Conservation (phyloP, 768 basidiomycete species). For the Mycena vulgaris region DNA sequence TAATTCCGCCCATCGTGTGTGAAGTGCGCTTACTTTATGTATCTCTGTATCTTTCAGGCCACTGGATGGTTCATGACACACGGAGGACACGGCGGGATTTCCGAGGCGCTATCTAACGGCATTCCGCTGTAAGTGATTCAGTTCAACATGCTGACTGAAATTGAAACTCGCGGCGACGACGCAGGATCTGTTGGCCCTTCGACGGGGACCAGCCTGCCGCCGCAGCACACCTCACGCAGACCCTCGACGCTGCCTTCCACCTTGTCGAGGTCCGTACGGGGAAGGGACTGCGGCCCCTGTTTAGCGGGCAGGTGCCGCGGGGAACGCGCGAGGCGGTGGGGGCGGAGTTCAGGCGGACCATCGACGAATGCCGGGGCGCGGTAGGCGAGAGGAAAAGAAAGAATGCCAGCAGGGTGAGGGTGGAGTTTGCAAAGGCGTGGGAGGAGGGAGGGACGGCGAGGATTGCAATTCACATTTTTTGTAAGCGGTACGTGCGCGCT, state of each 20-base stretch:
- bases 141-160: background rate
- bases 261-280: constrained; percentile 41
- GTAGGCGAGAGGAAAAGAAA: constrained; percentile 30
- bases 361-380: constrained; percentile 28
- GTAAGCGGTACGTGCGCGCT: background rate
- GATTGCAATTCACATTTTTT: background rate
- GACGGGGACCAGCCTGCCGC: constrained; percentile 40
- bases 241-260: constrained; percentile 40
- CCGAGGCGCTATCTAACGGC: constrained; percentile 12
- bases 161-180: background rate
- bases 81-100: constrained; percentile 21
- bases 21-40: background rate
- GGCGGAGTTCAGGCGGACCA: constrained; percentile 26
- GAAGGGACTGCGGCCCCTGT: constrained; percentile 31
- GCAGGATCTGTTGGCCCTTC: constrained; percentile 46
- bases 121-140: constrained; percentile 20
- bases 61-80: constrained; percentile 29
- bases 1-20: background rate
- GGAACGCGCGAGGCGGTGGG: constrained; percentile 39
- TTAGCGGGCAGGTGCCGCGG: constrained; percentile 24
- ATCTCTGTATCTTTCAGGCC: background rate
- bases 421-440: background rate
- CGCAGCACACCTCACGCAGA: constrained; percentile 34
- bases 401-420: constrained; percentile 11
- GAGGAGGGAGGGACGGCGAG: background rate